A percentile compares a stretch with the other conserved stretches of the same genome.
Conservation (phyloP, 148 eudicot genomes). For the Vaccinium darrowii region DNA sequence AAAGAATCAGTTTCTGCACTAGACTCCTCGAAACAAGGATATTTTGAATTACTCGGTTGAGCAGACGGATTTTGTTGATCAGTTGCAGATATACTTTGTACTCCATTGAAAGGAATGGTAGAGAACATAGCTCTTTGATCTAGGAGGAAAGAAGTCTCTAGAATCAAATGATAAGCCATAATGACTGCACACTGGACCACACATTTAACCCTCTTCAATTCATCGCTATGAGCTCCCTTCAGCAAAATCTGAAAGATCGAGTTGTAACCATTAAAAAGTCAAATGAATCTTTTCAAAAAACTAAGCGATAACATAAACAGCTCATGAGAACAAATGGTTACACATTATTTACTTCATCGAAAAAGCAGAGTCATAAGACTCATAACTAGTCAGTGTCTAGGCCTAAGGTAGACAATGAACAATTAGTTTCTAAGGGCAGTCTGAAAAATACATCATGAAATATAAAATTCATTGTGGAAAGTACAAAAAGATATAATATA, state of each 20-base stretch:
- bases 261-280: neutral
- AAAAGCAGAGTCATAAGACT: neutral
- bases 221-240: slow-evolving; percentile 77
- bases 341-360: neutral
- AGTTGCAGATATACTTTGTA: slow-evolving; percentile 15
- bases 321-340: neutral
- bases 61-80: slow-evolving; percentile 20
- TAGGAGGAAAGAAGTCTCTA: slow-evolving; percentile 85
- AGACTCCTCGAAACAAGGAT: slow-evolving; percentile 24
- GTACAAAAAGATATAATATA: neutral
- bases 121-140: slow-evolving; percentile 91
- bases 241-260: slow-evolving; percentile 68
- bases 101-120: slow-evolving; percentile 45
- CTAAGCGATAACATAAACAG: neutral
- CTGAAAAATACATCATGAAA: neutral
- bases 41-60: slow-evolving; percentile 22
- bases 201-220: slow-evolving; percentile 81
- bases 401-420: neutral
- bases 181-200: slow-evolving; percentile 88
- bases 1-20: slow-evolving; percentile 24
- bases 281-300: neutral
- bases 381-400: slow-evolving; percentile 4
- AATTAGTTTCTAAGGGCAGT: neutral
- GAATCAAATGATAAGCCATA: slow-evolving; percentile 91
- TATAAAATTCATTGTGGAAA: neutral